Evolutionary conservation across 2,329 filamentous ascomycete species (phyloP), one percentile per base, ranked within the genome.

Genomic region (Juglanconis juglandina): DNA sequence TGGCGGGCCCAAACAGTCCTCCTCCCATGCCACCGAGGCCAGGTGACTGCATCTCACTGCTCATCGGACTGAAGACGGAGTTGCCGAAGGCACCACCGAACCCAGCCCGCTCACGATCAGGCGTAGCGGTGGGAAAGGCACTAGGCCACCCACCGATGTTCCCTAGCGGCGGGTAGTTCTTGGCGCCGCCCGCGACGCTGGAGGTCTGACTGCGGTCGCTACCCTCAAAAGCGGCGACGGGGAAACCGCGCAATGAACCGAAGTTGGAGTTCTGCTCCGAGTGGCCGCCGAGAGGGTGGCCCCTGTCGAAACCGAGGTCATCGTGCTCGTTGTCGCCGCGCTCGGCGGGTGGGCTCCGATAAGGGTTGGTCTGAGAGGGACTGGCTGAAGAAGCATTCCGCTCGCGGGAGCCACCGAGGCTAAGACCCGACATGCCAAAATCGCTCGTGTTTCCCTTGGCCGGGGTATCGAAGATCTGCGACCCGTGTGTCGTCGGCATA

Each of bases 331-430:
- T 79, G 11, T 79, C 76, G 39, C 79, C 79, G 49, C 87, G 87
- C 33, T 92, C 89, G 42, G 88, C 90, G 7, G 90, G 86, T 2
- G 95, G 95, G 72, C 94, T 98, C 65, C 93, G 91, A 71, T 95
- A 99, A 1, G 95, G 95, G 70, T 99, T 99, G 3, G 95, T 98
- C 69, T 96, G 91, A 0, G 93, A 95, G 10, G 95, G 95, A 71
- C 94, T 98, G 70, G 91, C 85, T 0, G 90, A 89, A 58, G 59
- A 62, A 61, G 92, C 90, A 65, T 87, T 80, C n/a, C 80, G 79
- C 48, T 86, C 82, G 42, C 85, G 81, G 53, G 86, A 79, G 54
- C 81, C 81, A 73, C 71, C 86, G 70, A 79, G 80, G 74, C 75
- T 83, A 67, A 83, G 79, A 67, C 84, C 83, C 13, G 83, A 77